Conservation (phyloP, 208 protist species). For the Leishmania major region DNA sequence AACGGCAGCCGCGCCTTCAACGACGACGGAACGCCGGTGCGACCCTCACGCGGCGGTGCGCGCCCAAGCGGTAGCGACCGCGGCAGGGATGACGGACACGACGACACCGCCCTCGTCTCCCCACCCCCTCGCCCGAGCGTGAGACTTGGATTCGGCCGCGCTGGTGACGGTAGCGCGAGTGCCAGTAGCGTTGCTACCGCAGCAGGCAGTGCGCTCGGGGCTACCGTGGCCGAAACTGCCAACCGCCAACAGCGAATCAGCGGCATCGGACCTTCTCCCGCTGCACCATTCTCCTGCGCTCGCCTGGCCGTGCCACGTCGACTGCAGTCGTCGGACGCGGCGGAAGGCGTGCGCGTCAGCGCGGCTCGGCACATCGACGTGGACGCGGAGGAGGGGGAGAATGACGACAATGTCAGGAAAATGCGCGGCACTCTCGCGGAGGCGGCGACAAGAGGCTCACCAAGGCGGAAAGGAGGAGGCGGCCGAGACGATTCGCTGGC, state of each 20-base stretch:
- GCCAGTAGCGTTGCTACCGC: background rate
- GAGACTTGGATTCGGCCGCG: background rate
- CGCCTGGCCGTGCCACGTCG: background rate
- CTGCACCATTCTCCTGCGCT: background rate
- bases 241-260: background rate
- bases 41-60: background rate
- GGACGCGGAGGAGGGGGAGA: constrained; percentile 1
- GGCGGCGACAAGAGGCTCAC: background rate
- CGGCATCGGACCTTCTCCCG: background rate
- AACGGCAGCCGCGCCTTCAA: constrained; percentile 21
- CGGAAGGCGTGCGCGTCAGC: background rate
- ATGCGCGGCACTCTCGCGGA: background rate
- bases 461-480: background rate
- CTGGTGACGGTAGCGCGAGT: background rate
- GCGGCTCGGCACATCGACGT: constrained; percentile 13
- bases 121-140: background rate
- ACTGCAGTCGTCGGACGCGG: background rate
- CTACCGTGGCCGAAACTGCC: background rate
- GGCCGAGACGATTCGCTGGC: background rate
- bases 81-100: background rate
- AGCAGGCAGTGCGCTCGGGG: background rate
- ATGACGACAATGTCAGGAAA: background rate
- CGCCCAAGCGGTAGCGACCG: background rate
- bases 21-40: constrained; percentile 36
- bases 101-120: constrained; percentile 1